Evolutionary conservation across 768 basidiomycete species (phyloP), one percentile per base, ranked within the genome.

Genomic region (Russula sp.): DNA sequence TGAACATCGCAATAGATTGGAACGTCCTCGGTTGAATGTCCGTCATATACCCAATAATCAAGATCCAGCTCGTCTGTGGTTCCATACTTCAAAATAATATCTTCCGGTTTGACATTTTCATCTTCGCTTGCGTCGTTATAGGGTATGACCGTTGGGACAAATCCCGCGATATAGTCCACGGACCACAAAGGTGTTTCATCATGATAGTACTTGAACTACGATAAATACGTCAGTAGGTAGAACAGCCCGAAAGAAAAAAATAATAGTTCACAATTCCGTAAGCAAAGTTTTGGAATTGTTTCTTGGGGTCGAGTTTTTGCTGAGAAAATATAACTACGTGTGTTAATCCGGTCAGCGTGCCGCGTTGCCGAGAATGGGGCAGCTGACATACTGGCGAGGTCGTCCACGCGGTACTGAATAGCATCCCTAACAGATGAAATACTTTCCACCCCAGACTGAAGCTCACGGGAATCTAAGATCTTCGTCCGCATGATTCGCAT

Each of bases 281-380:
- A 1, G 69, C 70, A 55, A 71, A 71, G n/a, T 18, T 59, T 44
- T 69, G 40, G 54, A 71, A 68, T 31, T 71, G 70, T 27, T 52
- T 57, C 8, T 66, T 61, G 1, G 47, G 13, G 31, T 70, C 61
- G 8, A 68, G 54, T 27, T 61, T 68, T 40, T 68, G 70, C 13
- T 71, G 67, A 39, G 42, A 31, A 48, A 71, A 71, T 16, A 61
- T 66, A 16, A 52, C 70, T 70, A 39, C 3, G 44, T 57, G 32
- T 2, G 8, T 48, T 27, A 27, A 27, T 27, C 16, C 39, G 13
- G 7, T 39, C 63, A 53, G 40, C 7, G 5, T 11, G 20, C 4
- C 22, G 4, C 1, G 8, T 1, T 4, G 3, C 31, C 27, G 7
- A 31, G 18, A 2, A 27, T 27, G 6, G 18, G 10, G 16, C 42